phyloP scores from a whole-genome alignment of 305 asterid genomes.

The Fraxinus velutina region DNA sequence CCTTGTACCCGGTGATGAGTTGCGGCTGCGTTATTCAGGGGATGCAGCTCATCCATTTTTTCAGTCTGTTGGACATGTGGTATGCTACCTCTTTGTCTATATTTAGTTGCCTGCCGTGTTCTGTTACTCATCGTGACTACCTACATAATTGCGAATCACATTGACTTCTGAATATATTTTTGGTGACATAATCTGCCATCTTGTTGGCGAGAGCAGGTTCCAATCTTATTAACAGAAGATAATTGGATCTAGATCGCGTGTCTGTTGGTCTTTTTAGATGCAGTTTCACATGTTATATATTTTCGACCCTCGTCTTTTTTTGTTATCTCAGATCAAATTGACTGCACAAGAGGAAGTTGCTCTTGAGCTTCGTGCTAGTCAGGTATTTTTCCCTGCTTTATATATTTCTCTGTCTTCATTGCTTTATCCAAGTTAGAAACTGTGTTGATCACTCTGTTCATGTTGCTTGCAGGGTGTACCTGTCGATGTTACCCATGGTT shows the following conservation, averaged over 20 bases:
- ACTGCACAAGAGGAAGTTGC: conserved; percentile 99
- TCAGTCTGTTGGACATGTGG: conserved; percentile 99
- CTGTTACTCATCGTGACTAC: not conserved
- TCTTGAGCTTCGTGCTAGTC: conserved; percentile 97
- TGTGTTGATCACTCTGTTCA: conserved; percentile 22
- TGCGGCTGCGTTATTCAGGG: conserved; percentile 92
- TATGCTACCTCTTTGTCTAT: conserved; percentile 34
- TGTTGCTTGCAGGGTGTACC: conserved; percentile 74
- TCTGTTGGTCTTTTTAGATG: not conserved
- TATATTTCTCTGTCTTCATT: not conserved
- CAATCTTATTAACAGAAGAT: not conserved
- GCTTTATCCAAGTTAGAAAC: not conserved
- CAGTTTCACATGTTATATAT: not conserved
- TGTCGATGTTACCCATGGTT: conserved; percentile 84
- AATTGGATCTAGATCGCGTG: not conserved
- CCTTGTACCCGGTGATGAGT: conserved; percentile 99
- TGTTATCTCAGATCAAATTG: conserved; percentile 68
- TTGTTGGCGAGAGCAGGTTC: not conserved
- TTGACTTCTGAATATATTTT: not conserved
- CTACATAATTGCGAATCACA: not conserved
- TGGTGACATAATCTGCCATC: not conserved
- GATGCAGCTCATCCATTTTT: conserved; percentile 95
- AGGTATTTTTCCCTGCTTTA: conserved; percentile 41
- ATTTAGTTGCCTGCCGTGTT: not conserved
- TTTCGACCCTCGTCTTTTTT: not conserved